phyloP scores from a whole-genome alignment of 768 basidiomycete genomes.

The Xerocomellus chrysenteron region DNA sequence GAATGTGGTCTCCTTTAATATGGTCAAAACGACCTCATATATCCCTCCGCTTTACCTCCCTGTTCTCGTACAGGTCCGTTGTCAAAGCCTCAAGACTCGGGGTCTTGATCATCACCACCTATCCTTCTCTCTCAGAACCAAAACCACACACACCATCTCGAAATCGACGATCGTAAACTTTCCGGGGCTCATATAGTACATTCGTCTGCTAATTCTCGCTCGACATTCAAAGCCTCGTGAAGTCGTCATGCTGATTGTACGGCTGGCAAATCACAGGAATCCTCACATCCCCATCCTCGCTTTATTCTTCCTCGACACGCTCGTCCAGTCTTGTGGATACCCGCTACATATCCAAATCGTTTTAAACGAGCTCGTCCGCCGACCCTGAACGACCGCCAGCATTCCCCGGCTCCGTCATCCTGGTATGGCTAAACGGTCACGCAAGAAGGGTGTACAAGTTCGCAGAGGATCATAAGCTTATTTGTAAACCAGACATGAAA shows the following conservation, averaged over 20 bases:
- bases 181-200: too few species aligned
- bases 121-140: constrained; percentile 81
- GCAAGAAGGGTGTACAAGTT: too few species aligned
- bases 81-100: constrained; percentile 65
- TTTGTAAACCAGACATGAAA: too few species aligned
- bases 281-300: constrained; percentile 87
- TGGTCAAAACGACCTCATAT: too few species aligned
- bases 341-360: constrained; percentile 95
- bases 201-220: neutral
- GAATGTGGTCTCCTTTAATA: too few species aligned
- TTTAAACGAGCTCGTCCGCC: constrained; percentile 94
- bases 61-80: too few species aligned
- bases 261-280: constrained; percentile 88
- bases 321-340: constrained; percentile 95
- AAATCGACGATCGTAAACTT: too few species aligned
- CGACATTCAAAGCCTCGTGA: constrained; percentile 69
- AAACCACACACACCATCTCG: constrained; percentile 90
- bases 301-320: constrained; percentile 82
- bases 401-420: constrained; percentile 88
- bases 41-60: too few species aligned
- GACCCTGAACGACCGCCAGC: constrained; percentile 95
- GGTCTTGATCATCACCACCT: constrained; percentile 74
- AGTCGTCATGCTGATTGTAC: constrained; percentile 80
- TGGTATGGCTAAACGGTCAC: too few species aligned
- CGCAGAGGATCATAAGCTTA: neutral